A percentile compares a stretch with the other conserved stretches of the same genome.
These are phyloP conservation scores for Melastoma candidum DNA, from an alignment of 441 rosid species.

Conservation along the genomic window DNA sequence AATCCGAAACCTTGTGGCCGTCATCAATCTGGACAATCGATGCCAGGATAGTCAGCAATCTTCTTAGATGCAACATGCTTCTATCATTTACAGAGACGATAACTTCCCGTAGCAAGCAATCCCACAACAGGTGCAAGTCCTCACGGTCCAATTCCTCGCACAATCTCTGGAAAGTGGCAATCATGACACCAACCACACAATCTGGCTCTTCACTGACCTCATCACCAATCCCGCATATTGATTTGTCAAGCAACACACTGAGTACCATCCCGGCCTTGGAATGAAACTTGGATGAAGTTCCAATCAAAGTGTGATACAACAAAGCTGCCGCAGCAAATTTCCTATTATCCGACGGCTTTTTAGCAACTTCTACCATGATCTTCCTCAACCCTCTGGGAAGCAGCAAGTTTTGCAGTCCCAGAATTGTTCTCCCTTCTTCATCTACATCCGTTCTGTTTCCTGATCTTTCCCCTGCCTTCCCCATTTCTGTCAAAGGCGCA, in stretches of 20 bases:
- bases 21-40: conserved; percentile 40
- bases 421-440: too few species aligned
- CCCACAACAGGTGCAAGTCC: conserved; percentile 48
- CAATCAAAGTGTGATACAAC: conserved; percentile 61
- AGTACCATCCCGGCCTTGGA: conserved; percentile 59
- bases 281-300: conserved; percentile 51
- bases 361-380: conserved; percentile 59
- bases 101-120: conserved; percentile 47
- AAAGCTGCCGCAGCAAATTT: conserved; percentile 61
- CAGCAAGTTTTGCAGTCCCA: too few species aligned
- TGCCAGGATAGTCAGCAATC: conserved; percentile 48
- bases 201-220: conserved; percentile 43
- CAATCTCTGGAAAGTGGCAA: conserved; percentile 45
- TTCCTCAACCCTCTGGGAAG: conserved; percentile 41
- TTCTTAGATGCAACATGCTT: conserved; percentile 32
- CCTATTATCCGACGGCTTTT: conserved; percentile 35
- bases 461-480: conserved; percentile 3
- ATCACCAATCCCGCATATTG: conserved; percentile 41
- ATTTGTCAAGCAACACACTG: conserved; percentile 38
- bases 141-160: conserved; percentile 48
- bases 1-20: conserved; percentile 51
- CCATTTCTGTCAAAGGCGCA: conserved; percentile 48
- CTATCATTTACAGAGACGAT: conserved; percentile 25
- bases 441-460: too few species aligned
- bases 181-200: conserved; percentile 57